Conservation (phyloP, 345 rosid genomes). For the Lumnitzera littorea region DNA sequence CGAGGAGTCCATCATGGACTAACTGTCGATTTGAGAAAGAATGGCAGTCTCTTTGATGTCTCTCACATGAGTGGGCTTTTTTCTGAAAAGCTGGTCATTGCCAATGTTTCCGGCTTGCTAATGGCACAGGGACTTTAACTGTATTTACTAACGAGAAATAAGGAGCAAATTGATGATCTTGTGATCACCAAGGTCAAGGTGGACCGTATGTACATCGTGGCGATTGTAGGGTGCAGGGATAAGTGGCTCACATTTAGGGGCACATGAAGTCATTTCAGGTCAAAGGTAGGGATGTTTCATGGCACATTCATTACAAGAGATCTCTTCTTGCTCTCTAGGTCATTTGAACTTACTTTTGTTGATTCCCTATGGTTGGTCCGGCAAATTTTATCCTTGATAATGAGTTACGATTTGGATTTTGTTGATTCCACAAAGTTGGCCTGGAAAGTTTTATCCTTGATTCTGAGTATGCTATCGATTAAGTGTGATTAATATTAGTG, state of each 20-base stretch:
- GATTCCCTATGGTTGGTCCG: too few relatives aligned
- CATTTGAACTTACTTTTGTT: not conserved
- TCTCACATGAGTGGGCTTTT: conserved; percentile 97
- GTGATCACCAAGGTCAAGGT: conserved; percentile 85
- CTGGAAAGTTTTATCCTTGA: too few relatives aligned
- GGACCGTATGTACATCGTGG: conserved; percentile 81
- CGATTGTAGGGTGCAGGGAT: conserved; percentile 98
- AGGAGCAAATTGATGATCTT: conserved; percentile 85
- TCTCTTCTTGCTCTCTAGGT: conserved; percentile 99
- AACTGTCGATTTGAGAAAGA: conserved; percentile 76
- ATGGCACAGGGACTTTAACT: conserved; percentile 80
- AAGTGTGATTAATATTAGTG: too few relatives aligned
- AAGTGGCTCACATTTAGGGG: conserved; percentile 92
- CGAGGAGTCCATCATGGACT: conserved; percentile 96
- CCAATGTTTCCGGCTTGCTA: conserved; percentile 84
- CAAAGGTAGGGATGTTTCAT: conserved; percentile 89
- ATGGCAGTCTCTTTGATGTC: conserved; percentile 89
- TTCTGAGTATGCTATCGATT: too few relatives aligned
- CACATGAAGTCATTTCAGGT: conserved; percentile 89
- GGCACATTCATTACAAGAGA: conserved; percentile 97
- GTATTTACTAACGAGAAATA: conserved; percentile 94
- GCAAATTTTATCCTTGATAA: too few relatives aligned
- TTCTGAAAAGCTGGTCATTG: conserved; percentile 86
- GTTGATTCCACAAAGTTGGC: too few relatives aligned
- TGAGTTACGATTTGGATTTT: too few relatives aligned